phyloP scores from a whole-genome alignment of 768 basidiomycete species.

The Agrocybe praecox region DNA sequence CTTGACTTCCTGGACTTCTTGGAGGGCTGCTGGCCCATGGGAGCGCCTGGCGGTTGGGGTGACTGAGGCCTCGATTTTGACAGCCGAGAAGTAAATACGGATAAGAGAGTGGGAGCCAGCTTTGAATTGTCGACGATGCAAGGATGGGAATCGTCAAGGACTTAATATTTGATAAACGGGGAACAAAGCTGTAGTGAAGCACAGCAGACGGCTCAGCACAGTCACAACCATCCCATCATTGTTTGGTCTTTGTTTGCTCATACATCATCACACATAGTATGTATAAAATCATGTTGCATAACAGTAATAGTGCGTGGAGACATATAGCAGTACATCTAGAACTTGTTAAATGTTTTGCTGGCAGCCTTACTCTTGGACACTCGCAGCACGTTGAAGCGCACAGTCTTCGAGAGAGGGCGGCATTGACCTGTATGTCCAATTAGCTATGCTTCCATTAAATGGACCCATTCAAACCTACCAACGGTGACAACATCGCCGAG shows the following conservation, averaged over 20 bases:
- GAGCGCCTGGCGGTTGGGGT: constrained; percentile 59
- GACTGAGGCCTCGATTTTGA: constrained; percentile 76
- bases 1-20: constrained; percentile 75
- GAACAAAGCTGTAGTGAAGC: constrained; percentile 14
- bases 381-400: constrained; percentile 98
- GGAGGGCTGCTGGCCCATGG: constrained; percentile 85
- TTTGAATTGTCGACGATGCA: constrained; percentile 35
- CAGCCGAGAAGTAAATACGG: constrained; percentile 72
- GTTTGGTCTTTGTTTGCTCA: constrained; percentile 38
- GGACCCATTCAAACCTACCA: constrained; percentile 53
- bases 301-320: constrained; percentile 12
- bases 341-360: constrained; percentile 93
- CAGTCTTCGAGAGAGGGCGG: constrained; percentile 97
- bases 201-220: constrained; percentile 14
- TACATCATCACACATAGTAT: constrained; percentile 15
- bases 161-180: constrained; percentile 15
- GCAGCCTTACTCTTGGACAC: constrained; percentile 93
- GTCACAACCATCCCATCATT: constrained; percentile 20
- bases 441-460: constrained; percentile 2
- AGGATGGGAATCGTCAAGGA: constrained; percentile 10
- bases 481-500: constrained; percentile 93
- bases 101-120: constrained; percentile 84
- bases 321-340: constrained; percentile 44
- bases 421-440: constrained; percentile 75
- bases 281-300: not conserved